Conservation (phyloP, 139 green algal species). For the Chlamydomonas incerta region DNA sequence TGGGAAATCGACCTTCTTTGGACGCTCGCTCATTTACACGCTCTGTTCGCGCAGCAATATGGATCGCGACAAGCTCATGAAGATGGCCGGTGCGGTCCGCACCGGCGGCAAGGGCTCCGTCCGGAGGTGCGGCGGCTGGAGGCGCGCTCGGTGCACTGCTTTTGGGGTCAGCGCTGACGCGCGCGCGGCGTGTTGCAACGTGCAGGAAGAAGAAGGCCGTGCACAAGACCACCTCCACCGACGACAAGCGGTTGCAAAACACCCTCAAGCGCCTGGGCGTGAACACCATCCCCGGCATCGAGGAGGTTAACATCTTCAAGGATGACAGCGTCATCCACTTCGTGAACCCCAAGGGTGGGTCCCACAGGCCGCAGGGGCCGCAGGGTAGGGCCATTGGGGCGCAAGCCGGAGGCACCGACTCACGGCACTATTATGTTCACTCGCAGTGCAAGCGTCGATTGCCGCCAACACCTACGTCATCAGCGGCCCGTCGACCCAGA, state of each 20-base stretch:
- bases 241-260: conserved; percentile 98
- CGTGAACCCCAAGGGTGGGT: conserved; percentile 93
- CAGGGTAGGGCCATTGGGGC: neutral
- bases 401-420: neutral
- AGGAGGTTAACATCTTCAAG: conserved; percentile 99
- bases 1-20: too few relatives aligned
- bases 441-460: conserved; percentile 98
- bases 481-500: conserved; percentile 82
- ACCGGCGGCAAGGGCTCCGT: conserved; percentile 97
- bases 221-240: conserved; percentile 95
- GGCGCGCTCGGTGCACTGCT: neutral
- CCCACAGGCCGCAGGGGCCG: too few relatives aligned
- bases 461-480: conserved; percentile 99
- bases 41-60: conserved; percentile 64
- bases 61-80: conserved; percentile 94
- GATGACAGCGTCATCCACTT: conserved; percentile 95
- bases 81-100: conserved; percentile 91
- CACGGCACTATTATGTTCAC: neutral
- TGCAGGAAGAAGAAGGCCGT: conserved; percentile 98
- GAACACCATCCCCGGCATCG: conserved; percentile 99
- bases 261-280: conserved; percentile 98
- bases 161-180: neutral
- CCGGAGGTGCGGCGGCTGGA: conserved; percentile 69
- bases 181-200: neutral
- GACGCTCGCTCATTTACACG: too few relatives aligned